Evolutionary conservation across 2,329 filamentous ascomycete species (phyloP), one percentile per base, ranked within the genome.

Genomic region (Ascocoryne sarcoides): DNA sequence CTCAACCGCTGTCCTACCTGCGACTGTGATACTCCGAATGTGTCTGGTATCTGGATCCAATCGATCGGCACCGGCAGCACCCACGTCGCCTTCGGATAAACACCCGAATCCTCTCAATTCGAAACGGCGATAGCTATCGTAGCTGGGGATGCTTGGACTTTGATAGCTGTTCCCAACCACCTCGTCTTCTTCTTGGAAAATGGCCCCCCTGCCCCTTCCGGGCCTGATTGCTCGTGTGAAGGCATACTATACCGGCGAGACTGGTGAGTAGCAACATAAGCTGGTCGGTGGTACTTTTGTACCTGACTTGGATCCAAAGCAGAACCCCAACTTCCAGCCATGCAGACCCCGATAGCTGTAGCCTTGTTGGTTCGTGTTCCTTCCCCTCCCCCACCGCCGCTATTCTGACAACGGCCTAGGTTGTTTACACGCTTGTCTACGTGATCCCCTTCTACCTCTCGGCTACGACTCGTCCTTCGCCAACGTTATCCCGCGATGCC

Each of bases 371-470:
- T 59, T 42, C 34, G 42, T 20, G 20, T 28, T n/a, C 17, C 18
- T 12, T n/a, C 7, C 26, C 32, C 21, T 30, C 15, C 16, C 10
- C 18, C 17, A 28, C 15, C 37, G 10, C 28, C 40, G 31, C 15
- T 26, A 5, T 16, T 36, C 28, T 45, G 33, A 36, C 28, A 12
- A 21, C 33, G 28, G 14, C 16, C 21, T 20, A 84, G 85, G 65
- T 89, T 47, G 63, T 80, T 46, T 94, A 93, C 64, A 94, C 87
- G n/a, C 62, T 88, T 52, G 65, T 87, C 66, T 98, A 96, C 65
- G 85, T 98, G 54, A 67, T 84, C 3, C 90, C 92, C 17, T 87
- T 96, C 63, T 95, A 98, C 68, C 70, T 90, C 48, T 92, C 82
- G 15, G 63, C 77, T 3, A 73, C 77, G 15, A 93, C 90, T 4